A percentile compares a stretch with the other conserved stretches of the same genome.
Conservation (phyloP, 192 early-diverging fungal species). For the Gonapodya prolifera region DNA sequence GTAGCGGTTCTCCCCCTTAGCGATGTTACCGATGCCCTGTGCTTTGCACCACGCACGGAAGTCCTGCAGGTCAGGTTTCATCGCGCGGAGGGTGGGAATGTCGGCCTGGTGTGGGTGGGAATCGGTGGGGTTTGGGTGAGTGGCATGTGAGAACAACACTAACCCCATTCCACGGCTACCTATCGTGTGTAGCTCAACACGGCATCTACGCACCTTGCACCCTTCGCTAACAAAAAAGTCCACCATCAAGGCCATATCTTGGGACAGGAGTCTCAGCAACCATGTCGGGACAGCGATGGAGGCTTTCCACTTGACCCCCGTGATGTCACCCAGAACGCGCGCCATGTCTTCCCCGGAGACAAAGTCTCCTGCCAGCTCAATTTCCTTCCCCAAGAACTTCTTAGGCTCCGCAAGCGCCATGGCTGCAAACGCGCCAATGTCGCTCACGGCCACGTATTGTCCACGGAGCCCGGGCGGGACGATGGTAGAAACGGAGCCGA, state of each 20-base stretch:
- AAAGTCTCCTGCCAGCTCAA: neutral
- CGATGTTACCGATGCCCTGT: no score
- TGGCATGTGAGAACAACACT: no score
- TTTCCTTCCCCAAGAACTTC: neutral
- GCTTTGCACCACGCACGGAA: no score
- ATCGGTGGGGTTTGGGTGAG: no score
- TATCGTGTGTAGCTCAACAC: no score
- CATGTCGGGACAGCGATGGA: neutral
- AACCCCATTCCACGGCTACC: no score
- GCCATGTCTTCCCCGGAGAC: neutral
- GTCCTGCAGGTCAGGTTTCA: no score
- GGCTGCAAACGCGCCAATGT: neutral
- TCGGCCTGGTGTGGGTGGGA: no score
- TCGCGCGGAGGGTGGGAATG: no score
- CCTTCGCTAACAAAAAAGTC: neutral
- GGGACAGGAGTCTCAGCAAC: neutral
- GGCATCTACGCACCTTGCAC: no score
- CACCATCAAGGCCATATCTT: neutral
- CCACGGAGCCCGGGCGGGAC: neutral
- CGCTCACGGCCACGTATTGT: neutral
- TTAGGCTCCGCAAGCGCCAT: neutral
- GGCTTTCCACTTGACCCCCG: neutral
- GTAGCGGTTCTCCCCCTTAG: no score
- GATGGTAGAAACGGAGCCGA: neutral
- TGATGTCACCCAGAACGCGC: neutral